Conservation (phyloP, 208 protist species). For the Trypanosoma lewisi region DNA sequence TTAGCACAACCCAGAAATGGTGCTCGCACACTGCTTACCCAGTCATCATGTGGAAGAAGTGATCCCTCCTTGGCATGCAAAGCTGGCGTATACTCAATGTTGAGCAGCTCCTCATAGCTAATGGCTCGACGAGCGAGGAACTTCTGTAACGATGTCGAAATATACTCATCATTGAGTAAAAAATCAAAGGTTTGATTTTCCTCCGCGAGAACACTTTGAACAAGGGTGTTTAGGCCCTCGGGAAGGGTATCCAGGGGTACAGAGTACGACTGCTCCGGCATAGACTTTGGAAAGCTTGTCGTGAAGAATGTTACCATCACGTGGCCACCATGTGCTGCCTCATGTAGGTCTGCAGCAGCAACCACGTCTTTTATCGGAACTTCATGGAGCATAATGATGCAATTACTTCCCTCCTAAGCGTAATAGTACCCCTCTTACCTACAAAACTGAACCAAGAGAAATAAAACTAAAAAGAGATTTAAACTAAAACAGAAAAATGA, state of each 20-base stretch:
- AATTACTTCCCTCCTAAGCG: background rate
- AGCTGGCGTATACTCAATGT: constrained; percentile 84
- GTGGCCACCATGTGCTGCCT: constrained; percentile 36
- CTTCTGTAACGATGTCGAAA: constrained; percentile 65
- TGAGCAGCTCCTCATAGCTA: constrained; percentile 77
- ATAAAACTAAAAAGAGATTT: background rate
- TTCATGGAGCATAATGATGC: background rate
- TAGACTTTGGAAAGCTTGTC: constrained; percentile 52
- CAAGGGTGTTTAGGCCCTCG: constrained; percentile 61
- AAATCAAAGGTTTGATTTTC: constrained; percentile 67
- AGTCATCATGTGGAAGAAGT: constrained; percentile 84
- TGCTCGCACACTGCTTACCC: constrained; percentile 74
- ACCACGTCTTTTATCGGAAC: background rate
- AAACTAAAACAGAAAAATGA: too few relatives aligned
- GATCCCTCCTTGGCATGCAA: constrained; percentile 77
- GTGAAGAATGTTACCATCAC: constrained; percentile 82
- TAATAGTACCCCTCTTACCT: too few relatives aligned
- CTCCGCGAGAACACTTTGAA: constrained; percentile 64
- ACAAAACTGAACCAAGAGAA: background rate
- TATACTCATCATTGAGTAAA: constrained; percentile 79
- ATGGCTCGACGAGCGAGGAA: constrained; percentile 67
- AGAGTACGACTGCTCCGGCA: constrained; percentile 78
- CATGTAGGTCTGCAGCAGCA: background rate
- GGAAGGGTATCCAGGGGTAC: constrained; percentile 65
- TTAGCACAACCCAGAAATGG: constrained; percentile 55